Evolutionary conservation across 495 filamentous ascomycete species (phyloP), one percentile per base, ranked within the genome.

Genomic region (Trypethelium eluteriae): DNA sequence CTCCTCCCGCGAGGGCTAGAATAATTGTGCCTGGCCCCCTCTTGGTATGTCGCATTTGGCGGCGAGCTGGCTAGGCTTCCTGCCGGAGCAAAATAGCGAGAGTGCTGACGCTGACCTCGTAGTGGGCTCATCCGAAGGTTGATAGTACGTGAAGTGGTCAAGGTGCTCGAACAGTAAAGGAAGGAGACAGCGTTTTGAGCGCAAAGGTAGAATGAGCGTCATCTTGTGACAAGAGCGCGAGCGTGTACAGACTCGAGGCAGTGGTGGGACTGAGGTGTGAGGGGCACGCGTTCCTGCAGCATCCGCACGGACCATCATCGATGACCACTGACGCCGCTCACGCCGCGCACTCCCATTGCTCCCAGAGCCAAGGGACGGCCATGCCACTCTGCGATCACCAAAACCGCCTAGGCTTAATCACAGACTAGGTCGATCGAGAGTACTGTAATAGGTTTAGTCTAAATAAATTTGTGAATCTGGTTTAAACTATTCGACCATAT

Each of bases 1-100:
- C 49, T 53, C n/a, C 49, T 18, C n/a, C 11, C 49, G 16, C 49
- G 49, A 53, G 49, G 49, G 49, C 49, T 53, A 5, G 49, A 18
- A 18, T 25, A n/a, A 53, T 14, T 14, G 49, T 18, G 49, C 49
- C 49, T 16, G n/a, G 49, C n/a, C 5, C 10, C 5, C 11, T 53
- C 49, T 9, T 25, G 49, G 16, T 14, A 53, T 0, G 49, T 53
- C 11, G 49, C 18, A 53, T 25, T 53, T 18, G 49, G 49, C 49
- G 49, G 49, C 5, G 49, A 53, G 49, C 49, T 53, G 49, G 49
- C 49, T 5, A 25, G 49, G 18, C 49, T 53, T 53, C 49, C 49
- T 18, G 11, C 49, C 9, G 49, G 49, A 5, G 5, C 49, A 25
- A 18, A 18, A 53, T 53, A 25, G 9, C 49, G 49, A 53, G 5